A percentile compares a stretch with the other conserved stretches of the same genome.
phyloP scores from a whole-genome alignment of 192 early-diverging fungal species.

The Coemansia sp. region DNA sequence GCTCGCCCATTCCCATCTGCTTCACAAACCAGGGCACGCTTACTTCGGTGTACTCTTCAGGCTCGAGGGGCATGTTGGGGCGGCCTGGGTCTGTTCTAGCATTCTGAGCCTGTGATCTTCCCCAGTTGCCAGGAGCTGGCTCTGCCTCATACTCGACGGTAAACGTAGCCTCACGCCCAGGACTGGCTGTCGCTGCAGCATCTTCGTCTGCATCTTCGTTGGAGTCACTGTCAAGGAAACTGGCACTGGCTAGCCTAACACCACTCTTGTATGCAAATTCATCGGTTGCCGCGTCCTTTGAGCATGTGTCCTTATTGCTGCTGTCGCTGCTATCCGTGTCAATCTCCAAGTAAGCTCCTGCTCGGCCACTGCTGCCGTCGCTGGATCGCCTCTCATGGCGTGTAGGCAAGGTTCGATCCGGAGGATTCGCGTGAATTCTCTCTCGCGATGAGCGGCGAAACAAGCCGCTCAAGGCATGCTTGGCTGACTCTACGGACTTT shows the following conservation, averaged over 20 bases:
- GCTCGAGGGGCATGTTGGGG: conserved; percentile 52
- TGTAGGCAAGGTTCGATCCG: neutral
- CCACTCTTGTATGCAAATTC: conserved; percentile 4
- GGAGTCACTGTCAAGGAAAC: conserved; percentile 23
- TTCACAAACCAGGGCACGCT: conserved; percentile 48
- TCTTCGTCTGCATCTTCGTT: conserved; percentile 10
- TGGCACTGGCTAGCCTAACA: neutral
- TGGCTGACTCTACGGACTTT: conserved; percentile 5
- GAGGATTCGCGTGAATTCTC: neutral
- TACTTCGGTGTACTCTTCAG: conserved; percentile 33
- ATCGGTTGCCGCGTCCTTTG: neutral
- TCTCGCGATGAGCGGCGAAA: conserved; percentile 17
- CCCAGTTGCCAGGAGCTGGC: conserved; percentile 49
- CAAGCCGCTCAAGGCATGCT: conserved; percentile 20
- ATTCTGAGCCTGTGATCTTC: neutral
- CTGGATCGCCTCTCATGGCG: neutral
- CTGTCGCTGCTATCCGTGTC: neutral
- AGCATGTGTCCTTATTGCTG: neutral
- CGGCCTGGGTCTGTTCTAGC: neutral
- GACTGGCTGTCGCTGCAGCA: neutral
- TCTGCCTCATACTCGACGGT: conserved; percentile 31
- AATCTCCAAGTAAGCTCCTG: neutral
- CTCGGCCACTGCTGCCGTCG: neutral
- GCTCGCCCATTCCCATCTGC: conserved; percentile 55
- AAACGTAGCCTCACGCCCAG: conserved; percentile 27